phyloP scores from a whole-genome alignment of 352 stramenopile species.

The Globisporangium radiosum region DNA sequence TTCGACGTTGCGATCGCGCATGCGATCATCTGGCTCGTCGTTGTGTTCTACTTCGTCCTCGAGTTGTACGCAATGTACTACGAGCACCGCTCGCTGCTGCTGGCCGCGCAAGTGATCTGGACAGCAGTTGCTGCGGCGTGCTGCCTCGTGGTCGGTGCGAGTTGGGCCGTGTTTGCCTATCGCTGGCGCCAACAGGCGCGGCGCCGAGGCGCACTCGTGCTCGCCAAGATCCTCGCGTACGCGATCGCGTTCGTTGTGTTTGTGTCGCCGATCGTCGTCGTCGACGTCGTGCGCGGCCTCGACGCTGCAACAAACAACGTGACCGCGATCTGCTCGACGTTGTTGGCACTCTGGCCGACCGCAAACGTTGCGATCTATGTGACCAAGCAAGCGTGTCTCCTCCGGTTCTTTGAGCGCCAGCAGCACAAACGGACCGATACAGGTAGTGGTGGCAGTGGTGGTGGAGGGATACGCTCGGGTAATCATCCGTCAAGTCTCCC shows the following conservation, averaged over 20 bases:
- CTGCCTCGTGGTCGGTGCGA: constrained; percentile 50
- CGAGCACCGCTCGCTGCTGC: constrained; percentile 25
- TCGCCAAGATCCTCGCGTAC: constrained; percentile 77
- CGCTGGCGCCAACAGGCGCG: constrained; percentile 37
- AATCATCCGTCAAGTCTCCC: neutral
- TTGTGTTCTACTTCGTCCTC: constrained; percentile 72
- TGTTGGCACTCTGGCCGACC: constrained; percentile 74
- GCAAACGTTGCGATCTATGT: constrained; percentile 75
- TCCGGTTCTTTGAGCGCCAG: constrained; percentile 44
- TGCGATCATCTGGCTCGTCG: constrained; percentile 69
- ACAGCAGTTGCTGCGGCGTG: constrained; percentile 51
- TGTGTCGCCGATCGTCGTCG: constrained; percentile 62
- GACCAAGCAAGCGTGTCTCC: constrained; percentile 52
- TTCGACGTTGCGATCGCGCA: constrained; percentile 77
- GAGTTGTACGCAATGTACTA: constrained; percentile 70
- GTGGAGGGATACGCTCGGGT: neutral
- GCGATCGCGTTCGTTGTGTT: constrained; percentile 70
- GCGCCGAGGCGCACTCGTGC: constrained; percentile 49
- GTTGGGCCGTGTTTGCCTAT: constrained; percentile 51
- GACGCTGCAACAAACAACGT: constrained; percentile 30
- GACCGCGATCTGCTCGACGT: constrained; percentile 27
- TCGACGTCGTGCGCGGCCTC: constrained; percentile 46
- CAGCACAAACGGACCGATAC: constrained; percentile 8
- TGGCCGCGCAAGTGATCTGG: constrained; percentile 67
- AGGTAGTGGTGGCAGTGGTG: constrained; percentile 1